Percentiles rank a stretch among this genome's conserved stretches.
Conservation (phyloP, 2,329 filamentous ascomycete species). For the Proliferodiscus dingleyae region DNA sequence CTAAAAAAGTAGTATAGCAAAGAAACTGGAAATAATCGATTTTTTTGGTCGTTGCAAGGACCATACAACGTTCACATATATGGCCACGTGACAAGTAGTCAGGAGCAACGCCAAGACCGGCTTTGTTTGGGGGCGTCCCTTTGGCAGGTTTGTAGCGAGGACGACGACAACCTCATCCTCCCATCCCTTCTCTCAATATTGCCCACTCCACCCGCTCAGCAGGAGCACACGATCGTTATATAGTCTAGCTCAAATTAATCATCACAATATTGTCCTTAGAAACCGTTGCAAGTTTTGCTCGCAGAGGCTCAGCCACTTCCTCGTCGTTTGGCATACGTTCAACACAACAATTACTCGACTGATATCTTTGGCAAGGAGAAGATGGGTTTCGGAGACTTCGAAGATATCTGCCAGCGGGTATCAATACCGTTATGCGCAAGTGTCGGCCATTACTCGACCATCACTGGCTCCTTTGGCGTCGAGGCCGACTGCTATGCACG, state of each 20-base stretch:
- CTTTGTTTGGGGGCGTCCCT: slow-evolving; percentile 18
- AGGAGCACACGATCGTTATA: slow-evolving; percentile 20
- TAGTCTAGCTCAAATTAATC: slow-evolving; percentile 20
- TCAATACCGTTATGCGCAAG: slow-evolving; percentile 83
- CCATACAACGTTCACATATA: no score
- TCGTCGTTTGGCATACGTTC: slow-evolving; percentile 16
- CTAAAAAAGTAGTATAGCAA: no score
- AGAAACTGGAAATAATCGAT: no score
- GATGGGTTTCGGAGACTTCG: slow-evolving; percentile 91
- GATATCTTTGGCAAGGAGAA: slow-evolving; percentile 4
- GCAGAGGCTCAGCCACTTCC: slow-evolving; percentile 1
- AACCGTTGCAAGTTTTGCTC: not conserved
- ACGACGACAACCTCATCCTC: slow-evolving; percentile 5
- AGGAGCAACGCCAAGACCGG: slow-evolving; percentile 13
- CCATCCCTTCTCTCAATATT: slow-evolving; percentile 5
- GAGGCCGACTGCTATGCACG: slow-evolving; percentile 89
- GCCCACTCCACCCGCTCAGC: slow-evolving; percentile 10
- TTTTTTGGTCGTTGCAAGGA: no score
- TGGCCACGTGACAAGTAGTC: slow-evolving; percentile 5
- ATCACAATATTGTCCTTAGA: slow-evolving; percentile 3
- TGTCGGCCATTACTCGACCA: slow-evolving; percentile 68
- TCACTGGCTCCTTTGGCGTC: slow-evolving; percentile 68
- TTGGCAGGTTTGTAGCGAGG: slow-evolving; percentile 10
- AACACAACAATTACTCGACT: slow-evolving; percentile 12
- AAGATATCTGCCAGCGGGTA: slow-evolving; percentile 76